Percentiles rank a stretch among this genome's conserved stretches.
Evolutionary conservation across 2,329 filamentous ascomycete species (phyloP).

Genomic region (Cylindrodendrum hubeiense): DNA sequence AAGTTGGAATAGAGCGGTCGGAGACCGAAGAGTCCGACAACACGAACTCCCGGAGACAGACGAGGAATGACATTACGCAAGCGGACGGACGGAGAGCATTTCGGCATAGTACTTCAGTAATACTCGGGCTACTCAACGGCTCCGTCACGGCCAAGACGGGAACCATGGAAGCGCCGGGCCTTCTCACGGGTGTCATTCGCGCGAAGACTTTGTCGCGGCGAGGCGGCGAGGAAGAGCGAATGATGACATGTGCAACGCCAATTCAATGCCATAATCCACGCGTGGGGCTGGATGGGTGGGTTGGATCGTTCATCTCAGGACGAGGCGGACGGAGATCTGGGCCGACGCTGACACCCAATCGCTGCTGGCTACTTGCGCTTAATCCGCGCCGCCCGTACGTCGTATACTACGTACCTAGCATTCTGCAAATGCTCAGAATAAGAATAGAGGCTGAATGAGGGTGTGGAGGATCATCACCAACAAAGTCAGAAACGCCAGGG

Average conservation of each 20-base stretch:
- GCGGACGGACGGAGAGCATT: not conserved
- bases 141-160: not conserved
- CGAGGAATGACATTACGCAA: not conserved
- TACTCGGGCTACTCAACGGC: not conserved
- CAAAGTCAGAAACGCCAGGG: not conserved
- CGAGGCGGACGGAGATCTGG: slow-evolving; percentile 24
- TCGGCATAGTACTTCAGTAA: not conserved
- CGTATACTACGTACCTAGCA: not conserved
- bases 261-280: not conserved
- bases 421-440: not conserved
- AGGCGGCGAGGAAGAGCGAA: not conserved
- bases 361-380: not conserved
- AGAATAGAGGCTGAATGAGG: not conserved
- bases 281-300: slow-evolving; percentile 16
- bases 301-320: slow-evolving; percentile 4
- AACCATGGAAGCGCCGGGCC: not conserved
- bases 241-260: not conserved
- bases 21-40: slow-evolving; percentile 13
- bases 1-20: slow-evolving; percentile 10
- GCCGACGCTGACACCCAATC: not conserved
- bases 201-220: not conserved
- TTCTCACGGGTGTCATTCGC: not conserved
- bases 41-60: not conserved
- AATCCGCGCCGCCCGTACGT: not conserved
- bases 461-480: not conserved